Evolutionary conservation across 2,329 filamentous ascomycete genomes (phyloP), one percentile per base, ranked within the genome.

Genomic region (Trichoderma simmonsii): DNA sequence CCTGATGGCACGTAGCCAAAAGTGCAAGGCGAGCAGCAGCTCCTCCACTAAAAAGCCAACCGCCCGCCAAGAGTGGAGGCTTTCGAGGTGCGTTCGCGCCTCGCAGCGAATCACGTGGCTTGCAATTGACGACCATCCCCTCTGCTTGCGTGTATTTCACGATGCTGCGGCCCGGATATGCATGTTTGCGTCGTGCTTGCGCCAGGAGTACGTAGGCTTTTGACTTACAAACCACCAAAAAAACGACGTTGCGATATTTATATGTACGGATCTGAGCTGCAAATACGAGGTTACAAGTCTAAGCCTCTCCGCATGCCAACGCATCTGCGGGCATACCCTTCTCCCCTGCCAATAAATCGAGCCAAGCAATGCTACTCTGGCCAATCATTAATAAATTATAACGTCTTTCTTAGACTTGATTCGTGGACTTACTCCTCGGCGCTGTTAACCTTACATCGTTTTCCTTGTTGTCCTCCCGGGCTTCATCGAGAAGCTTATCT

Each of bases 401-500:
- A 32, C 5, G 6, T 51, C 9, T 14, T 51, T 11, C 36, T 48
- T 30, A 3, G 12, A 6, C 18, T 34, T 69, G 65, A 69, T 69
- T 69, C 56, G 65, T 61, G 67, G 57, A 70, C 80, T 77, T 75
- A 84, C 82, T 84, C 76, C 83, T 85, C 43, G 81, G 79, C n/a
- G 80, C 80, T 71, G 85, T 79, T 24, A 84, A 78, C 51, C 81
- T 81, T 12, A 89, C 85, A 80, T 98, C 95, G 74, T 93, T 96
- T 76, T 98, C 96, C 77, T 90, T 93, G 77, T 93, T 95, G 78
- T 95, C 93, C 76, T 96, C 94, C 73, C 95, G 88, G 21, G 95
- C 95, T 77, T 98, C 96, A 8, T 95, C 93, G 12, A 99, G 85
- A 86, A 98, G 93, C 77, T 92, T 93, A 81, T 98, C 94, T 79